Evolutionary conservation across 1,284 basidiomycete genomes (phyloP).

Genomic region (Singerocomus inundabilis): DNA sequence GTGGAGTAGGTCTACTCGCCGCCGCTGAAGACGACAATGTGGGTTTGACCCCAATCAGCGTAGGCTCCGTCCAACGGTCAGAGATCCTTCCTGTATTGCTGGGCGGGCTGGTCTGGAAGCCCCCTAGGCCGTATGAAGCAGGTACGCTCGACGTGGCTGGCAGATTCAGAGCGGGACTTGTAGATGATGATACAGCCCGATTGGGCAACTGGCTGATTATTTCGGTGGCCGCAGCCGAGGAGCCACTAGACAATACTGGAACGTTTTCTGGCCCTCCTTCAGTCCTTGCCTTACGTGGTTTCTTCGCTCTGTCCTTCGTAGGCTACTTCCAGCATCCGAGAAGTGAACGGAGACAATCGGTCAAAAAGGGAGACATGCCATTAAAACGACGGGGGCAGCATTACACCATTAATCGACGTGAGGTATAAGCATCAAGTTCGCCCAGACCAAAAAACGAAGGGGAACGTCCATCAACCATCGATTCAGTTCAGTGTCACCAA

Average conservation of each 20-base stretch:
- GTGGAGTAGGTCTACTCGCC: not conserved
- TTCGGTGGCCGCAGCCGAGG: not conserved
- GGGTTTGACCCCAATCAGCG: conserved; percentile 35
- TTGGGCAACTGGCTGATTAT: not conserved
- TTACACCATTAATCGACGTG: conserved; percentile 36
- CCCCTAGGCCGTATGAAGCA: not conserved
- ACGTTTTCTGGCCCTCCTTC: conserved; percentile 11
- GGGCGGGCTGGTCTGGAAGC: conserved; percentile 4
- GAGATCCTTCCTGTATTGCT: conserved; percentile 18
- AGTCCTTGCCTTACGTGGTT: conserved; percentile 51
- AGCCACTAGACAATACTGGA: not conserved
- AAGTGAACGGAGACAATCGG: conserved; percentile 23
- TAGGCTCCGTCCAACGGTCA: conserved; percentile 36
- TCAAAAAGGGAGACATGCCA: conserved; percentile 33
- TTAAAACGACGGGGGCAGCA: conserved; percentile 24
- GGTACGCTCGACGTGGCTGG: conserved; percentile 1
- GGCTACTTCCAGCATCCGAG: conserved; percentile 45
- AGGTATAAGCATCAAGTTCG: conserved; percentile 30
- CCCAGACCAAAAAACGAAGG: conserved; percentile 12
- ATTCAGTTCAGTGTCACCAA: conserved; percentile 49
- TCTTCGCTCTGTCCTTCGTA: conserved; percentile 65
- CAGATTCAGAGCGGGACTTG: conserved; percentile 3
- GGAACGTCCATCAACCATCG: conserved; percentile 33
- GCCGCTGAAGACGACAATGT: conserved; percentile 4
- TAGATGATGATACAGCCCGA: not conserved